These are phyloP conservation scores for Colletotrichum tanaceti DNA, from an alignment of 2,329 filamentous ascomycete species.

Conservation along the genomic window DNA sequence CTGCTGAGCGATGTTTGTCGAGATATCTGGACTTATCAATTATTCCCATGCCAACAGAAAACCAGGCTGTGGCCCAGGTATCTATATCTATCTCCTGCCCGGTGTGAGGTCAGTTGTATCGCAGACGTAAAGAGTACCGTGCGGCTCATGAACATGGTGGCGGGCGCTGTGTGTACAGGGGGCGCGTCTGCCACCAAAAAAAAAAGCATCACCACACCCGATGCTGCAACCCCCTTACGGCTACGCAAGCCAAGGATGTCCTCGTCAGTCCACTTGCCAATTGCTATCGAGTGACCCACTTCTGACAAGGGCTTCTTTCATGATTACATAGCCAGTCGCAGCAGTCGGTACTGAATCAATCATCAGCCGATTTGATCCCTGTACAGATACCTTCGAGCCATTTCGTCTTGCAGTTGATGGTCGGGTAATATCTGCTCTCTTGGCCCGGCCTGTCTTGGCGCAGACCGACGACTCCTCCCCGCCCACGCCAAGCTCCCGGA, in stretches of 20 bases:
- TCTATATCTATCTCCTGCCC: too few species aligned
- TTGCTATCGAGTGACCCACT: conserved; percentile 20
- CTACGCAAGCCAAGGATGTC: conserved; percentile 38
- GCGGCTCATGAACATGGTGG: conserved; percentile 31
- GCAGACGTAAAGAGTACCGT: conserved; percentile 3
- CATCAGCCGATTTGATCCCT: not conserved
- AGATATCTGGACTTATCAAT: too few species aligned
- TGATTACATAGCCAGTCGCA: conserved; percentile 23
- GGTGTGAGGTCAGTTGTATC: conserved; percentile 10
- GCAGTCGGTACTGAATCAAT: not conserved
- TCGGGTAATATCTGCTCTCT: too few species aligned
- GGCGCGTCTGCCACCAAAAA: conserved; percentile 1
- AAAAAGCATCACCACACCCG: conserved; percentile 30
- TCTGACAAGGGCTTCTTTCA: conserved; percentile 1
- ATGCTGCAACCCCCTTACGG: conserved; percentile 8
- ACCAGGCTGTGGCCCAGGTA: not conserved
- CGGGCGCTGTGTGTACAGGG: conserved; percentile 16
- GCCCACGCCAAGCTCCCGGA: conserved; percentile 5
- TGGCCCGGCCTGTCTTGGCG: not conserved
- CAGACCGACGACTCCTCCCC: not conserved
- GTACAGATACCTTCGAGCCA: not conserved
- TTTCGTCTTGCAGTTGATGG: not conserved
- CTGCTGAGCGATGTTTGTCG: not conserved
- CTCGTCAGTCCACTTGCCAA: conserved; percentile 35
- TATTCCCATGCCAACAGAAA: too few species aligned